These are phyloP conservation scores for Monosiga brevicollis DNA, from an alignment of 78 protist genomes.

Conservation along the genomic window DNA sequence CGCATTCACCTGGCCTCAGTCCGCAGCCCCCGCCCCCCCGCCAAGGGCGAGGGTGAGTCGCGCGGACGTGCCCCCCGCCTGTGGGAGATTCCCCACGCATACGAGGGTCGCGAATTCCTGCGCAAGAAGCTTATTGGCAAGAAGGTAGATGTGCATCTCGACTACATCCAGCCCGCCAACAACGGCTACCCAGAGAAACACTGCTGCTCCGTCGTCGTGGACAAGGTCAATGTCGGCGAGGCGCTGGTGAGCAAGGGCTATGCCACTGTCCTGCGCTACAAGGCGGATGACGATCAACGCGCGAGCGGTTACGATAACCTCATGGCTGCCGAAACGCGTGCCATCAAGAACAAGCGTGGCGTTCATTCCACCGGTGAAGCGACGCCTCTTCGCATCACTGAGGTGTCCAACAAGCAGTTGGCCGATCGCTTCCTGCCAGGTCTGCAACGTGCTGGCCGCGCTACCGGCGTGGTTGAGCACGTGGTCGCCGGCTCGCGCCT, in stretches of 20 bases:
- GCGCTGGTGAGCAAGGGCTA: slow-evolving; percentile 31
- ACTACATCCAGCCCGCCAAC: slow-evolving; percentile 15
- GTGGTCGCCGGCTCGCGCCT: too few species aligned
- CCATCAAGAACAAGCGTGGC: not conserved
- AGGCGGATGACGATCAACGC: slow-evolving; percentile 24
- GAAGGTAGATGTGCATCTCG: slow-evolving; percentile 10
- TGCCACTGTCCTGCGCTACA: slow-evolving; percentile 15
- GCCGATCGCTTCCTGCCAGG: not conserved
- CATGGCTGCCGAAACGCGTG: slow-evolving; percentile 19
- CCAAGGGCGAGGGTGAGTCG: not conserved
- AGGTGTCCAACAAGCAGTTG: not conserved
- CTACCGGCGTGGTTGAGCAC: not conserved
- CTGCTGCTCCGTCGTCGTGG: not conserved
- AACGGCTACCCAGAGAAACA: slow-evolving; percentile 10
- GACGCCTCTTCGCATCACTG: not conserved
- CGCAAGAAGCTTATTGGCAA: slow-evolving; percentile 28
- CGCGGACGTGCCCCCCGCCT: slow-evolving; percentile 28
- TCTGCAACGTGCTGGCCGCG: not conserved
- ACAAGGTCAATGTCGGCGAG: slow-evolving; percentile 24
- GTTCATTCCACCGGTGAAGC: not conserved
- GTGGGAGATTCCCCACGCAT: slow-evolving; percentile 33
- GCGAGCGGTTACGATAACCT: slow-evolving; percentile 20
- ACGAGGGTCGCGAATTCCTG: slow-evolving; percentile 43
- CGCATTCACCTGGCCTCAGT: slow-evolving; percentile 3
- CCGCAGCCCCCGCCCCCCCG: slow-evolving; percentile 11